phyloP scores from a whole-genome alignment of 192 early-diverging fungal species.

The Coemansia sp. region DNA sequence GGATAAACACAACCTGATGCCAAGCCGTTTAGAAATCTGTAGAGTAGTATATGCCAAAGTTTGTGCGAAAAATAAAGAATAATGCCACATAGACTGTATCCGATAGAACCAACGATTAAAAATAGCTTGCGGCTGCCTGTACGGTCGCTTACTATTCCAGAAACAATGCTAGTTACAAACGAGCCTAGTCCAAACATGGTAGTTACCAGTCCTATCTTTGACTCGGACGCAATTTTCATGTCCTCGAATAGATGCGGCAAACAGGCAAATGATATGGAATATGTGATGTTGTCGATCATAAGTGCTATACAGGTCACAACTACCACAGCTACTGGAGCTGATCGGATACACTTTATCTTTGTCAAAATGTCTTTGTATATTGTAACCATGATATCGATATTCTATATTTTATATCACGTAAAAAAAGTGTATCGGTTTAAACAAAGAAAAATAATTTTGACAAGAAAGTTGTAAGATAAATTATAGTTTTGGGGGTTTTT shows the following conservation, averaged over 20 bases:
- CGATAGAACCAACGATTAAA: constrained; percentile 27
- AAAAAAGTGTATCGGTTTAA: no score
- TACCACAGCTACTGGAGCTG: constrained; percentile 26
- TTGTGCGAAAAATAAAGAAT: constrained; percentile 36
- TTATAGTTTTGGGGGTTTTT: no score
- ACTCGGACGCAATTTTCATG: constrained; percentile 39
- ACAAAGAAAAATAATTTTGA: no score
- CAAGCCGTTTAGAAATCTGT: constrained; percentile 44
- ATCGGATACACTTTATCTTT: constrained; percentile 10
- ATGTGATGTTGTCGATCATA: constrained; percentile 37
- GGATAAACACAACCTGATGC: constrained; percentile 44
- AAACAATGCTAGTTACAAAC: constrained; percentile 33
- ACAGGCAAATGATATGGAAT: constrained; percentile 43
- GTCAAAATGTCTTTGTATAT: background rate
- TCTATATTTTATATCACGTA: no score
- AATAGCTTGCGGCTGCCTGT: constrained; percentile 37
- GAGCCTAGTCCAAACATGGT: constrained; percentile 46
- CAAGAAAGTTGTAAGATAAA: no score
- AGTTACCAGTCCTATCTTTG: constrained; percentile 28
- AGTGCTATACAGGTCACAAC: constrained; percentile 32
- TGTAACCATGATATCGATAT: background rate
- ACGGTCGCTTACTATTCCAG: constrained; percentile 41
- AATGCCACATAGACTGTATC: constrained; percentile 25
- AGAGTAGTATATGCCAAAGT: constrained; percentile 42
- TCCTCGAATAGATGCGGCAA: constrained; percentile 51